These are phyloP conservation scores for Flaveria robusta DNA, from an alignment of 129 eudicot species.

Conservation along the genomic window DNA sequence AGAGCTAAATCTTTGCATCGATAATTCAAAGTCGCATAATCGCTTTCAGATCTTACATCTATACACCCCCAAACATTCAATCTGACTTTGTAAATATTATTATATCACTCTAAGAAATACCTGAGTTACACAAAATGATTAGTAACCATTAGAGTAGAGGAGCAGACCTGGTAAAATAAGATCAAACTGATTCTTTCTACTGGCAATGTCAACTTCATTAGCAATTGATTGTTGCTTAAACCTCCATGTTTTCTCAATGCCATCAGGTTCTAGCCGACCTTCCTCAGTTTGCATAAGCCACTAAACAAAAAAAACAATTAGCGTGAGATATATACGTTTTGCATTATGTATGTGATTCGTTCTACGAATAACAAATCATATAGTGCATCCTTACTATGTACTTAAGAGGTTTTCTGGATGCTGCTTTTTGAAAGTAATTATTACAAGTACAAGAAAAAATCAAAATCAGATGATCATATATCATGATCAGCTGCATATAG, in stretches of 20 bases:
- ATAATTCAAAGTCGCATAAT: not conserved
- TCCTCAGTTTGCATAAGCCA: constrained; percentile 94
- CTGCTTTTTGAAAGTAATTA: not conserved
- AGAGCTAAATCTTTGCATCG: not conserved
- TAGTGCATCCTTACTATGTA: not conserved
- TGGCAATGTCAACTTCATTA: constrained; percentile 64
- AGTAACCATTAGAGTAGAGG: not conserved
- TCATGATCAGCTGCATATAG: not conserved
- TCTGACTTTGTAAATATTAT: not conserved
- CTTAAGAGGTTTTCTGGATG: not conserved
- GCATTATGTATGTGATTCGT: not conserved
- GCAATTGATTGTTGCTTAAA: constrained; percentile 65
- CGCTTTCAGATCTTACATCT: not conserved
- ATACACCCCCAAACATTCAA: not conserved
- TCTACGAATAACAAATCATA: not conserved
- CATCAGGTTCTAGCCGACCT: constrained; percentile 77
- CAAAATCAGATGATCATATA: not conserved
- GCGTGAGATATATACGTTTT: not conserved
- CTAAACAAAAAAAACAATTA: constrained; percentile 34
- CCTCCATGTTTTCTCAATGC: constrained; percentile 87
- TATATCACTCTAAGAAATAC: not conserved
- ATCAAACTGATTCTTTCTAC: constrained; percentile 76
- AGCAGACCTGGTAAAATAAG: constrained; percentile 79
- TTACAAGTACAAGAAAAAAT: not conserved
- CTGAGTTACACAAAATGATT: not conserved